A percentile compares a stretch with the other conserved stretches of the same genome.
Conservation (phyloP, 306 rosid species). For the Betula pendula region DNA sequence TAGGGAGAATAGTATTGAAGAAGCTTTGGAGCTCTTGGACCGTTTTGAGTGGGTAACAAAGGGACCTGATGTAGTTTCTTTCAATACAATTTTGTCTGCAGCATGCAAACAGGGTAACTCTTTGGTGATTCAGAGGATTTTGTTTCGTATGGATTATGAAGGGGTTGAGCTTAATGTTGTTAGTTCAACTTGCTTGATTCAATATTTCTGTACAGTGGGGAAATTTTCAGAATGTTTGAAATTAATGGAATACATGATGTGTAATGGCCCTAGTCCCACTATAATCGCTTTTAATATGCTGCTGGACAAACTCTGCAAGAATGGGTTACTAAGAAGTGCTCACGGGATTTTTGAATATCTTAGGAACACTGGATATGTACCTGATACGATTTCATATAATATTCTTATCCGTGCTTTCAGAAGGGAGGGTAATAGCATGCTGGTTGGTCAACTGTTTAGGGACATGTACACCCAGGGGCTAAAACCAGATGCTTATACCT, state of each 20-base stretch:
- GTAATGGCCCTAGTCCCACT: conserved; percentile 27
- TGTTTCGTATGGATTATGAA: conserved; percentile 33
- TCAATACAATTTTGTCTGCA: conserved; percentile 41
- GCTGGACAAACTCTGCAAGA: conserved; percentile 38
- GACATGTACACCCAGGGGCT: conserved; percentile 36
- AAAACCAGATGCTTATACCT: conserved; percentile 33
- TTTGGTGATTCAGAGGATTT: conserved; percentile 28
- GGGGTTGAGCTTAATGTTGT: conserved; percentile 36
- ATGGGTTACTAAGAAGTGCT: conserved; percentile 33
- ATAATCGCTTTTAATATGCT: conserved; percentile 35
- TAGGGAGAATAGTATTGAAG: conserved; percentile 27
- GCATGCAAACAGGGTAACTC: conserved; percentile 39
- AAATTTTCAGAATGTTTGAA: conserved; percentile 36
- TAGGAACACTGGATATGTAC: conserved; percentile 19
- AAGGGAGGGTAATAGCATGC: conserved; percentile 14
- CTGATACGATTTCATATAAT: conserved; percentile 28
- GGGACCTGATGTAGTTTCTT: conserved; percentile 46
- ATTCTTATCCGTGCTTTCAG: conserved; percentile 41
- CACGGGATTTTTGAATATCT: conserved; percentile 23
- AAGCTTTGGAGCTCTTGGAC: conserved; percentile 41
- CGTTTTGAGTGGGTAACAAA: conserved; percentile 35
- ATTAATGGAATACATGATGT: conserved; percentile 36
- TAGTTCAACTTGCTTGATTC: conserved; percentile 43
- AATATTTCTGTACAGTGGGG: conserved; percentile 34
- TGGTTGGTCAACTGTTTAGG: conserved; percentile 24